Evolutionary conservation across 352 stramenopile species (phyloP).

Genomic region (Phytophthora pluvialis): DNA sequence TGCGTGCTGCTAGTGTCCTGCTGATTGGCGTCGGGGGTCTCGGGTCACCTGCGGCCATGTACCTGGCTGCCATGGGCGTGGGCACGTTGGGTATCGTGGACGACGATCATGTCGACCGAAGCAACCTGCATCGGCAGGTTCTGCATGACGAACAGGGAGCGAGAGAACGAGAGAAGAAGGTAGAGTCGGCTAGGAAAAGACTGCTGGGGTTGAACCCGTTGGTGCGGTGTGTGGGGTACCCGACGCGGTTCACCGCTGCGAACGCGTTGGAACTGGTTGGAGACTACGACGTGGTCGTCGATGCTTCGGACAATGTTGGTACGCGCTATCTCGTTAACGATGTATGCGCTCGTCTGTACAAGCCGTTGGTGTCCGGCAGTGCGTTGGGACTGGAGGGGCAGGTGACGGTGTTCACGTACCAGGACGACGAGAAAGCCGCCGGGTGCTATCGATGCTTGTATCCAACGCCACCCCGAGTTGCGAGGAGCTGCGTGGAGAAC

Average conservation of each 20-base stretch:
- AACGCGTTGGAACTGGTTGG: conserved; percentile 88
- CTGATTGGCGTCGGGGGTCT: conserved; percentile 96
- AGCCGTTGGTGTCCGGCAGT: conserved; percentile 94
- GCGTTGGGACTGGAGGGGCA: conserved; percentile 97
- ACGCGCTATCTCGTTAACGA: conserved; percentile 98
- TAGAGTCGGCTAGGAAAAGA: conserved; percentile 76
- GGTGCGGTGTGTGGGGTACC: conserved; percentile 58
- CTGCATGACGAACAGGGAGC: conserved; percentile 90
- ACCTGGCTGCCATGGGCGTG: conserved; percentile 95
- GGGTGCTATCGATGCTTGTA: conserved; percentile 98
- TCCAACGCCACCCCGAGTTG: conserved; percentile 76
- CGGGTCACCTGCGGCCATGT: conserved; percentile 94
- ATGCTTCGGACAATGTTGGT: conserved; percentile 96
- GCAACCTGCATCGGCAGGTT: conserved; percentile 98
- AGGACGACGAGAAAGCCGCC: conserved; percentile 31
- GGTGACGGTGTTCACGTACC: conserved; percentile 95
- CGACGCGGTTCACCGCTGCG: conserved; percentile 57
- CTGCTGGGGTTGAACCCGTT: conserved; percentile 83
- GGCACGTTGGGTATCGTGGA: conserved; percentile 95
- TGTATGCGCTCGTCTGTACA: conserved; percentile 85
- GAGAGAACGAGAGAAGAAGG: conserved; percentile 84
- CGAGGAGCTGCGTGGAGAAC: conserved; percentile 94
- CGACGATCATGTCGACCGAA: conserved; percentile 94
- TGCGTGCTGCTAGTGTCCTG: conserved; percentile 81
- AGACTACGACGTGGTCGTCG: conserved; percentile 93